phyloP scores from a whole-genome alignment of 768 basidiomycete genomes.

The Chalciporus pseudorubinellus region DNA sequence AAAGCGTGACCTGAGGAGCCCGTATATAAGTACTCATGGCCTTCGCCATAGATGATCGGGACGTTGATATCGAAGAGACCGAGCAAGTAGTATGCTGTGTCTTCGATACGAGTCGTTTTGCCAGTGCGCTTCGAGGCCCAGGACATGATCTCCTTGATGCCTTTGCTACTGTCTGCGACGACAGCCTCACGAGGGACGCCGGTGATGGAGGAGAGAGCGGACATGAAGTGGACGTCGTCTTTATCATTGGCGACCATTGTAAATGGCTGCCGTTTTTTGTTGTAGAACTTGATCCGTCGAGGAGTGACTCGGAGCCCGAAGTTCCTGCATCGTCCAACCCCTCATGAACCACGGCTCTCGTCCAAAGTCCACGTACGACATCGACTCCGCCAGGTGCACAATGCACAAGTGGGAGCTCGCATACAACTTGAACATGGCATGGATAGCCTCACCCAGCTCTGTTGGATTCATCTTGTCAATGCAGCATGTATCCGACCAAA shows the following conservation, averaged over 20 bases:
- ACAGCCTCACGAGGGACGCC: conserved; percentile 16
- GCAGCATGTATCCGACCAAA: conserved; percentile 34
- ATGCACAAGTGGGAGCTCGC: conserved; percentile 29
- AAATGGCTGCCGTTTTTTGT: conserved; percentile 20
- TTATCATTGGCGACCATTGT: conserved; percentile 17
- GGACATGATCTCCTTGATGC: conserved; percentile 26
- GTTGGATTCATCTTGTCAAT: conserved; percentile 24
- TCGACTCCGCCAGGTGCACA: conserved; percentile 21
- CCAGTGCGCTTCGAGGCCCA: conserved; percentile 33
- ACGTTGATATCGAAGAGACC: conserved; percentile 27
- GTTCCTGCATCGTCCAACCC: conserved; percentile 27
- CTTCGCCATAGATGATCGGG: conserved; percentile 31
- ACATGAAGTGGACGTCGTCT: conserved; percentile 5
- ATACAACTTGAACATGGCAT: conserved; percentile 35
- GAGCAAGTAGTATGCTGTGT: conserved; percentile 27
- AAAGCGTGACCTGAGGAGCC: conserved; percentile 5
- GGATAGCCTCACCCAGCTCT: conserved; percentile 32
- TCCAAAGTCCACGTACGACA: conserved; percentile 11
- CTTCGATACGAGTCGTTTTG: conserved; percentile 28
- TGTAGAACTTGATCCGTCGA: conserved; percentile 25
- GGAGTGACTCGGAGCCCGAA: conserved; percentile 32
- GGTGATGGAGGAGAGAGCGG: conserved; percentile 13
- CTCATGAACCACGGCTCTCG: conserved; percentile 27
- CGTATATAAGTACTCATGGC: conserved; percentile 17
- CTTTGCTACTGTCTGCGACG: conserved; percentile 19